Conservation (phyloP, 139 green algal genomes). For the Edaphochlamys debaryana region DNA sequence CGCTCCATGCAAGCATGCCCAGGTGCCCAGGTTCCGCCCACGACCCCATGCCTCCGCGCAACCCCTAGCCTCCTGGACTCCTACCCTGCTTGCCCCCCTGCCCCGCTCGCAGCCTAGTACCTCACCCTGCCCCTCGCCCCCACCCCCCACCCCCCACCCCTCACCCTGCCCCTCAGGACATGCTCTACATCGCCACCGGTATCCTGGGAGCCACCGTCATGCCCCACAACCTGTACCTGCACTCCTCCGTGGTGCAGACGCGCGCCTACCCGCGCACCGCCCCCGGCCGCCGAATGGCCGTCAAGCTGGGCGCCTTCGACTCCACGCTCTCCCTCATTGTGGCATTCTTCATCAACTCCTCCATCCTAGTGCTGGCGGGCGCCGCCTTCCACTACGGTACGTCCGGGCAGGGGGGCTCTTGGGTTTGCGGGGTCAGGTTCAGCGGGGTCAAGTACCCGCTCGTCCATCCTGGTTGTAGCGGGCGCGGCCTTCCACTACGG, state of each 20-base stretch:
- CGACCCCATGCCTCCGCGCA: too few relatives aligned
- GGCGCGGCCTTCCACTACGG: too few relatives aligned
- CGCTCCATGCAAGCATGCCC: too few relatives aligned
- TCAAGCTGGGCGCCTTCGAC: slow-evolving; percentile 67
- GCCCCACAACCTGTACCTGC: too few relatives aligned
- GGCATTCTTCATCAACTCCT: slow-evolving; percentile 77
- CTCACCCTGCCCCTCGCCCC: too few relatives aligned
- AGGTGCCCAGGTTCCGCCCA: too few relatives aligned
- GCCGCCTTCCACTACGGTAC: slow-evolving; percentile 64
- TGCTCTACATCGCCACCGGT: too few relatives aligned
- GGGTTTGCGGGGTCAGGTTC: neutral
- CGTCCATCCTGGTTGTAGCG: too few relatives aligned
- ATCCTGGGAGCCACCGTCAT: too few relatives aligned
- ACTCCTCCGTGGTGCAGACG: slow-evolving; percentile 70
- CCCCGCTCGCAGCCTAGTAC: slow-evolving; percentile 77
- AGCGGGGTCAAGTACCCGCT: too few relatives aligned
- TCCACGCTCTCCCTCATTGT: slow-evolving; percentile 60
- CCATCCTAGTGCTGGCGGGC: slow-evolving; percentile 73
- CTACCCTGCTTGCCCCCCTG: neutral
- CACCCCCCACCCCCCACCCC: too few relatives aligned
- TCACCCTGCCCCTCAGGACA: too few relatives aligned
- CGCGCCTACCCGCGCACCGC: slow-evolving; percentile 59
- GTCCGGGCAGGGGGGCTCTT: neutral
- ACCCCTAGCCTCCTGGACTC: neutral
- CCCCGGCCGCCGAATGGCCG: slow-evolving; percentile 53